Evolutionary conservation across 495 filamentous ascomycete genomes (phyloP).

Genomic region (Jackrogersella multiformis): DNA sequence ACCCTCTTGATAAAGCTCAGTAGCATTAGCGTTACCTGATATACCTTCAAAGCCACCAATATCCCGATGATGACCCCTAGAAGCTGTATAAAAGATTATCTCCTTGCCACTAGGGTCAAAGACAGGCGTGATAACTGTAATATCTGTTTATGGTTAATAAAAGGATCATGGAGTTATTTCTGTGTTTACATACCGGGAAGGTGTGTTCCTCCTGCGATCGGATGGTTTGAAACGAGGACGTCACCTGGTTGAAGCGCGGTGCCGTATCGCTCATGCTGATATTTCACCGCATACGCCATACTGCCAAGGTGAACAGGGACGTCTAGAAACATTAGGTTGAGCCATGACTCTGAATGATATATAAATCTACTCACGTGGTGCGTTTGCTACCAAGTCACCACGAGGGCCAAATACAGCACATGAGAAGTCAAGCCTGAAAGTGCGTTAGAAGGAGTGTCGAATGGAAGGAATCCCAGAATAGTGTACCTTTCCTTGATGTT

Average conservation of each 20-base stretch:
- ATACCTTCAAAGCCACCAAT: constrained; percentile 45
- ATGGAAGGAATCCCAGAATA: neutral
- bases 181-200: constrained; percentile 22
- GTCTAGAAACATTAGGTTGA: constrained; percentile 1
- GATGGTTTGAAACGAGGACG: constrained; percentile 42
- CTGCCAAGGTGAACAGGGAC: constrained; percentile 41
- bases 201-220: constrained; percentile 43
- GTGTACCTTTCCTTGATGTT: constrained; percentile 53
- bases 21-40: constrained; percentile 44
- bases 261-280: constrained; percentile 35
- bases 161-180: neutral
- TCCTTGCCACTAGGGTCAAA: constrained; percentile 33
- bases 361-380: constrained; percentile 40
- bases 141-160: constrained; percentile 14
- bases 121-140: constrained; percentile 43
- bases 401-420: constrained; percentile 55
- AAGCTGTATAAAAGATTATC: constrained; percentile 47
- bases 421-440: constrained; percentile 51
- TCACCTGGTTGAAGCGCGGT: constrained; percentile 33
- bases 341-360: neutral
- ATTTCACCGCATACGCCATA: constrained; percentile 43
- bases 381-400: constrained; percentile 56
- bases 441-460: neutral
- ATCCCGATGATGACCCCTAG: constrained; percentile 47
- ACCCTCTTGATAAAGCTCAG: constrained; percentile 48